These are phyloP conservation scores for Beta lomatogona DNA, from an alignment of 179 eudicot species.

Conservation along the genomic window DNA sequence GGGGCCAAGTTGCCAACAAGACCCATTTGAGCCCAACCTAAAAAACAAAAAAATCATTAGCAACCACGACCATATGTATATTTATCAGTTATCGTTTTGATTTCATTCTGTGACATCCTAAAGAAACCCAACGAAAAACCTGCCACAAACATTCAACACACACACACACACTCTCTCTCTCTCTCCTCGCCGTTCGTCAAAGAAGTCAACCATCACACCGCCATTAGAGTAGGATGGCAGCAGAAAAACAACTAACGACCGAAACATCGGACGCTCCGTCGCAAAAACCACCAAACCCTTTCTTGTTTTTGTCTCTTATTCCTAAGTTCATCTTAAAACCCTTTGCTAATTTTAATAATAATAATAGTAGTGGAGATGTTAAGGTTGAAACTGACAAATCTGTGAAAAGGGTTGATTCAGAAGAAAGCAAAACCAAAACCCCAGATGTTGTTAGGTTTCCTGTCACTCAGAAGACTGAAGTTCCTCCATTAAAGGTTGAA, in stretches of 20 bases:
- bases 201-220: neutral
- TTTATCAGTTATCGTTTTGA: too few species aligned
- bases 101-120: neutral
- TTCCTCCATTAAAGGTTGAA: constrained; percentile 30
- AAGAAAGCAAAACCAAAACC: constrained; percentile 10
- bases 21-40: neutral
- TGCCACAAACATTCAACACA: neutral
- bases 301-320: constrained; percentile 24
- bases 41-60: neutral
- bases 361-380: neutral
- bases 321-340: constrained; percentile 20
- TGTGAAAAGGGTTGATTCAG: constrained; percentile 15
- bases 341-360: neutral
- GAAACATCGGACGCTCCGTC: constrained; percentile 7
- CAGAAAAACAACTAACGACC: constrained; percentile 13
- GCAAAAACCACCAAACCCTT: constrained; percentile 21
- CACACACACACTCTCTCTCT: too few species aligned
- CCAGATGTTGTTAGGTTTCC: constrained; percentile 36
- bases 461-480: constrained; percentile 12
- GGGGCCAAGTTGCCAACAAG: too few species aligned
- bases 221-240: constrained; percentile 7
- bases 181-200: neutral
- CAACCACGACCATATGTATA: too few species aligned
- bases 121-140: neutral
- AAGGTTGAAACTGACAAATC: constrained; percentile 1